Evolutionary conservation across 805 yeast species (phyloP), one percentile per base, ranked within the genome.

Genomic region (Spathaspora sp.): DNA sequence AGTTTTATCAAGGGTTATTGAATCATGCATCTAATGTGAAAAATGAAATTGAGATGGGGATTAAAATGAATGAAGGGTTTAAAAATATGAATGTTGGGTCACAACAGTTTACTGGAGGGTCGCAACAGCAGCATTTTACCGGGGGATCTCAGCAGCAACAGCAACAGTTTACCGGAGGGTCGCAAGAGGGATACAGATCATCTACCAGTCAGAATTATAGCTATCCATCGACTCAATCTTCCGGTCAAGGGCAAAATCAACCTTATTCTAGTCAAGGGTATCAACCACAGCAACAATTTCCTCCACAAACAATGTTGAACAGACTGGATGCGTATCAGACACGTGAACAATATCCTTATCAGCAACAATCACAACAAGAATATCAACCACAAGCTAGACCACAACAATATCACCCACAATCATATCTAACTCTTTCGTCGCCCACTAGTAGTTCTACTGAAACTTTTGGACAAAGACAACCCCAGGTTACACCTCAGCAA

Each of bases 1-100:
- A 69, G 10, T 88, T 89, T 61, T 93, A 93, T 65, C 67, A 70
- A 7, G 78, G 81, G 51, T 67, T 82, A 31, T 64, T 68, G 39
- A 60, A 60, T 16, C 73, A 72, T 57, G 26, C 44, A n/a, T 6
- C 16, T 3, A 23, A 29, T 10, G 44, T 49, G 4, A 43, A 29
- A n/a, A 42, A 31, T n/a, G 38, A 42, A 23, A 31, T 46, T 39
- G 49, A 46, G 11, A 20, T 20, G 18, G 28, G 45, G 7, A 31
- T 45, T 3, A 45, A 45, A 6, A 17, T 45, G 35, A 31, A 45
- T 35, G 47, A 45, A 20, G 26, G 26, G 20, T 45, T 45, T 14
- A 45, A 45, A n/a, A 45, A 20, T 19, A 14, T 45, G 28, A 45
- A 45, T 17, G 5, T 45, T 11, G 26, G 26, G 6, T 19, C 35